Evolutionary conservation across 805 yeast species (phyloP), one percentile per base, ranked within the genome.

Genomic region (Pichia insulana): DNA sequence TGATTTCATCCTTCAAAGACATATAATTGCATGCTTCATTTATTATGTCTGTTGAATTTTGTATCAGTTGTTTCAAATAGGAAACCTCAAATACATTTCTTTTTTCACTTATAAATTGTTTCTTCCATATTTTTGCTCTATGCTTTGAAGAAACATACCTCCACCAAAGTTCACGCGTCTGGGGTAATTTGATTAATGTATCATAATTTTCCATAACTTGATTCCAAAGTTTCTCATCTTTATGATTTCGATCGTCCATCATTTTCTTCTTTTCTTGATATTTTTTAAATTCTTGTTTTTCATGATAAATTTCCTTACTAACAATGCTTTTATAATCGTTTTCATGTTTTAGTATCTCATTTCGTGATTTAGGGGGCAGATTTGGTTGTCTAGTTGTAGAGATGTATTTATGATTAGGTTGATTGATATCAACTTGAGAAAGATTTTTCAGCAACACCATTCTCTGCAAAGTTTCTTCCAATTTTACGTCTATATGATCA

Each of bases 321-420:
- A 76, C 57, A 33, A 76, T 46, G 25, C 56, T 50, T 41, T 76
- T 73, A 43, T 73, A 76, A 51, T 77, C 79, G 34, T 60, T 59
- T 34, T 73, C 64, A 54, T 82, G 89, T 45, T 69, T 73, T 25
- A 57, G 41, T 15, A 72, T 70, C 50, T 82, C 88, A 16, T 61
- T 57, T 15, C 59, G 55, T 20, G 72, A 59, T 55, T 82, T 82
- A 35, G 87, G 85, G 0, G 90, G 89, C 31, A 82, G 59, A 64
- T 76, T 73, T 1, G 70, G 59, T 20, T 84, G 88, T 41, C 90
- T 62, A 0, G 88, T 79, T 19, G 66, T 63, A 0, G 80, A 58
- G 12, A 68, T 48, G 41, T 61, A 53, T 32, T 33, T 13, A 27
- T 30, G 7, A 22, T 30, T 17, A 35, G 31, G 20, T n/a, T 22